Base-by-base conservation (phyloP, 441 rosid species). In the Croton setiger region DNA sequence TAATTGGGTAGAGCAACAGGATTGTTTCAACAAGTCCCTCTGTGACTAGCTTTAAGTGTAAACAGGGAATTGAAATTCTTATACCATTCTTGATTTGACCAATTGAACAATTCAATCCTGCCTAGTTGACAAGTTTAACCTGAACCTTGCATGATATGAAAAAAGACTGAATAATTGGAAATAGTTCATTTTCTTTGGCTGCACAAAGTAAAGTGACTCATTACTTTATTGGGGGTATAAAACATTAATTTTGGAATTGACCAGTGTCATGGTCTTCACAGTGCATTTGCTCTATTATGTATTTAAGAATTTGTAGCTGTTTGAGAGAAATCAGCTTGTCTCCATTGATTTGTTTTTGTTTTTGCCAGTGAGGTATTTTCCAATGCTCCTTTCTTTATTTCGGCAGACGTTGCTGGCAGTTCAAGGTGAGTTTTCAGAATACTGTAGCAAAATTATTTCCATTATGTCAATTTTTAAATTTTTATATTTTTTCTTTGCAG, bases 311-410 rank as follows among this genome's bases (percentile, higher is more conserved):
- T 39, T 1, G 10, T 39, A 6, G 43, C 43, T 39, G 43, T 39
- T 39, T 9, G 10, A 4, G 8, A 39, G 43, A 39, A 39, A 39
- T 39, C 11, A 45, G 11, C 44, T 20, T 44, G 31, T 9, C 0
- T 60, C 5, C 47, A 53, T 35, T 70, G 64, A 71, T 74, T 76
- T 39, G 41, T 43, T 5, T 62, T 70, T 75, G 64, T 36, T 77
- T 63, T 67, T 77, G 43, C 43, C 86, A 94, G 98, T 73, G 96
- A 83, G 80, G 98, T 92, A 68, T 88, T 94, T 73, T 90, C 83
- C 64, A 88, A 94, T 76, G 78, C 98, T 65, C 99, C 99, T 36
- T 94, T 90, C 87, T 87, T 94, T 81, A 90, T 94, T 77, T 86
- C 96, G 64, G 97, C 98, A 55, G 96, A 84, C 73, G 86, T 80